phyloP scores from a whole-genome alignment of 1,284 basidiomycete species.

The Farysia itapuensis region DNA sequence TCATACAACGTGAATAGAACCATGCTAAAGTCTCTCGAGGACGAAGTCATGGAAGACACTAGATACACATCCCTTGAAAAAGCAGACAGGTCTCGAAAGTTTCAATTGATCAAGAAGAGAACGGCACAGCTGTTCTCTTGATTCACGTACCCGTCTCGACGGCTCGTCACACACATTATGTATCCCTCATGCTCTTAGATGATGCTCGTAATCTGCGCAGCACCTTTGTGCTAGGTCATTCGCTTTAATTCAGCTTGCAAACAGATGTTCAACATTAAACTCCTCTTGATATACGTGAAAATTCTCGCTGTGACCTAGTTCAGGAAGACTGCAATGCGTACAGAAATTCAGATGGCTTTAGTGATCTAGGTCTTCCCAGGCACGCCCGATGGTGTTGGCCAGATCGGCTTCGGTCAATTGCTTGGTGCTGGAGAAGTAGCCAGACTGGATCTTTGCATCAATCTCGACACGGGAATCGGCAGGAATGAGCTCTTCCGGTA shows the following conservation, averaged over 20 bases:
- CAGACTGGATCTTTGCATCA: slow-evolving; percentile 72
- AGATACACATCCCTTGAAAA: slow-evolving; percentile 19
- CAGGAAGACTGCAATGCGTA: too few species aligned
- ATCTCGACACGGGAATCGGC: slow-evolving; percentile 47
- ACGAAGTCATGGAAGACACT: slow-evolving; percentile 24
- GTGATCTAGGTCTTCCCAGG: slow-evolving; percentile 68
- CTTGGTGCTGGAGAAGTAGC: slow-evolving; percentile 60
- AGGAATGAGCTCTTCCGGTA: slow-evolving; percentile 49
- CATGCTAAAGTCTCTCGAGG: slow-evolving; percentile 19
- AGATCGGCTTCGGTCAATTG: slow-evolving; percentile 41
- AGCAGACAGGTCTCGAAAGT: slow-evolving; percentile 22
- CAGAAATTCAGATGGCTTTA: too few species aligned
- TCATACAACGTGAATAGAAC: slow-evolving; percentile 1
- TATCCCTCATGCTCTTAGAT: too few species aligned
- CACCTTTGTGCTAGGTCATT: too few species aligned
- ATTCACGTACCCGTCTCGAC: too few species aligned
- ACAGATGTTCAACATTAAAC: too few species aligned
- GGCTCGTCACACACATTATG: too few species aligned
- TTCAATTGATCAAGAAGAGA: slow-evolving; percentile 16
- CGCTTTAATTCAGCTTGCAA: too few species aligned
- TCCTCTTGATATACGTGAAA: too few species aligned
- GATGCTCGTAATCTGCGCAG: too few species aligned
- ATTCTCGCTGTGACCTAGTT: too few species aligned
- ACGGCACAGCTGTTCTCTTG: slow-evolving; percentile 21
- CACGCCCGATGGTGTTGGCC: slow-evolving; percentile 71